A percentile compares a stretch with the other conserved stretches of the same genome.
Conservation (phyloP, 352 stramenopile genomes). For the Phytopythium chamaehyphon region DNA sequence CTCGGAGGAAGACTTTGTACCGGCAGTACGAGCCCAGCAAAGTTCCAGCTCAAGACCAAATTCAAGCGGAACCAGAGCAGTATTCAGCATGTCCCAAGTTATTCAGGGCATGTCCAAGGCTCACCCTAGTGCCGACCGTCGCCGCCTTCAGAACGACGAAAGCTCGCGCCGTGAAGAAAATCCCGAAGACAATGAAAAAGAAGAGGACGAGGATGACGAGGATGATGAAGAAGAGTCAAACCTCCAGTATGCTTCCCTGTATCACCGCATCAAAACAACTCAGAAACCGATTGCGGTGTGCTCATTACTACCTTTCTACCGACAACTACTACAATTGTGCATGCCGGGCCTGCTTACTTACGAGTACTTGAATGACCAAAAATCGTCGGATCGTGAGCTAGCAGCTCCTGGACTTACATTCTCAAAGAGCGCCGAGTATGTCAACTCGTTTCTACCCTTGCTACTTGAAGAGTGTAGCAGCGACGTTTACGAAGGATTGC, state of each 20-base stretch:
- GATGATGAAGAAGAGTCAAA: conserved; percentile 48
- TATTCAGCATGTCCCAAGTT: conserved; percentile 66
- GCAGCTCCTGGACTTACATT: conserved; percentile 54
- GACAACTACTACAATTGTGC: conserved; percentile 68
- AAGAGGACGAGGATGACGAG: conserved; percentile 25
- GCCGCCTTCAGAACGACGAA: neutral
- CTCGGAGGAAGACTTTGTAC: conserved; percentile 49
- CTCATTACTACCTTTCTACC: conserved; percentile 81
- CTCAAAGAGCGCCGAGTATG: conserved; percentile 65
- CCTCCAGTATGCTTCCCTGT: conserved; percentile 56
- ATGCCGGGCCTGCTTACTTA: conserved; percentile 70
- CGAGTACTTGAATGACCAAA: conserved; percentile 42
- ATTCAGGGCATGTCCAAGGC: conserved; percentile 57
- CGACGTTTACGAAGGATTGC: conserved; percentile 69
- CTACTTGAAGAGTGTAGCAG: conserved; percentile 83
- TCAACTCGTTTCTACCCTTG: conserved; percentile 72
- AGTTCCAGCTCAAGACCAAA: conserved; percentile 11
- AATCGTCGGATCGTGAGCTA: conserved; percentile 51
- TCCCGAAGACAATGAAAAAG: conserved; percentile 4
- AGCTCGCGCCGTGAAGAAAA: conserved; percentile 1
- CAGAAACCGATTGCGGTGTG: conserved; percentile 66
- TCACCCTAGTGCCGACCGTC: conserved; percentile 21
- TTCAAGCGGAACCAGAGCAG: conserved; percentile 28
- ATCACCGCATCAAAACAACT: conserved; percentile 81
- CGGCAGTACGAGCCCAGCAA: conserved; percentile 13